Evolutionary conservation across 148 eudicot species (phyloP), one percentile per base, ranked within the genome.

Genomic region (Rhododendron williamsianum): DNA sequence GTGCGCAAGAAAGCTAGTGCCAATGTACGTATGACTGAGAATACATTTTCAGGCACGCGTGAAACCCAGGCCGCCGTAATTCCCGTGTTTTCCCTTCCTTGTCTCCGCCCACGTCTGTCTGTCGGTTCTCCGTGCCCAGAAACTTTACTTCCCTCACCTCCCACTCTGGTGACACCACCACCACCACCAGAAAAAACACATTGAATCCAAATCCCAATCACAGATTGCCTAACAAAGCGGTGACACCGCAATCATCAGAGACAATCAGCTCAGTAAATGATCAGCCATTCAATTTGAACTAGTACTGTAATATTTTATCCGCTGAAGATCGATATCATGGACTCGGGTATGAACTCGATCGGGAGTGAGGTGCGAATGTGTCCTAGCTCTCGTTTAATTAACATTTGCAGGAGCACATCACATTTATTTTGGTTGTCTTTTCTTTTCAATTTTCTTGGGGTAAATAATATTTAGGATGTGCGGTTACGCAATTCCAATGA

Each of bases 61-160:
- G 89, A 90, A 88, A 87, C 81, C 82, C 58, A 86, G 89, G 86
- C 83, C 30, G 81, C 88, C 92, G 86, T 78, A 82, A 89, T 74
- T 89, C 86, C 88, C 91, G 89, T 87, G 89, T 27, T 87, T 72
- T 87, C 86, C 88, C 81, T 63, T 43, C 77, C 80, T 86, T 88
- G 90, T 88, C 90, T 81, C 86, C 90, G 83, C 74, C 87, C 88
- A 76, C 71, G 78, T 73, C 81, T 89, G 91, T 87, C 86, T 89
- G 91, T 87, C 86, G 82, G 63, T 27, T 9, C 84, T 81, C 49
- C n/a, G 21, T 36, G 23, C 65, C 51, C 73, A 13, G 51, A 82
- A 38, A 60, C 35, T 82, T 82, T 46, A 23, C 16, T 49, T 4
- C 25, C 33, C 1, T 38, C 46, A 18, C n/a, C 79, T 6, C 25